phyloP scores from a whole-genome alignment of 2,329 filamentous ascomycete species.

The Ophiostoma novo-ulmi region DNA sequence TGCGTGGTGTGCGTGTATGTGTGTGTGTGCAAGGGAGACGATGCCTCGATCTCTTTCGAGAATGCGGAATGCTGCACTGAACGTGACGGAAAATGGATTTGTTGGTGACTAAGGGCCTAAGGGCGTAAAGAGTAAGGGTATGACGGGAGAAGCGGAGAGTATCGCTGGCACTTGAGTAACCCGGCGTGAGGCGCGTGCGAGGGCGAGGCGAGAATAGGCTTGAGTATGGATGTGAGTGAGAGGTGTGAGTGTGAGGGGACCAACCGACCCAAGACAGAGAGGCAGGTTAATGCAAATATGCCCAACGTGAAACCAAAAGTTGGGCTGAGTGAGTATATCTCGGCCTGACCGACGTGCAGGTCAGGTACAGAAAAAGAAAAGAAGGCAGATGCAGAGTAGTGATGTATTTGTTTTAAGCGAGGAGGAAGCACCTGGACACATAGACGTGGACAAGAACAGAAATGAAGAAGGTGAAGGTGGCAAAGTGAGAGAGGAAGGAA shows the following conservation, averaged over 20 bases:
- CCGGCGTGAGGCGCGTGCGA: not conserved
- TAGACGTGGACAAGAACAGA: not conserved
- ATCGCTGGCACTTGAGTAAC: slow-evolving; percentile 10
- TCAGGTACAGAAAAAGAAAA: not conserved
- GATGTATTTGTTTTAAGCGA: not conserved
- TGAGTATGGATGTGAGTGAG: not conserved
- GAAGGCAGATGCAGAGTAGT: not conserved
- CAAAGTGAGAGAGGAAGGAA: not conserved
- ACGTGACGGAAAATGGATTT: not conserved
- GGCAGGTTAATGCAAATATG: slow-evolving; percentile 46
- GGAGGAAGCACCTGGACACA: not conserved
- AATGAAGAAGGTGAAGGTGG: not conserved
- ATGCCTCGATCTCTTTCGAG: not conserved
- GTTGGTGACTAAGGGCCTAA: not conserved
- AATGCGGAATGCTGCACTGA: slow-evolving; percentile 2
- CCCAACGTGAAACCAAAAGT: slow-evolving; percentile 40
- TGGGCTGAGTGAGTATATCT: slow-evolving; percentile 8
- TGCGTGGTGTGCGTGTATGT: not conserved
- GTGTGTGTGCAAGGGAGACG: not conserved
- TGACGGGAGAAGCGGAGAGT: not conserved
- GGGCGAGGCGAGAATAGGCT: not conserved
- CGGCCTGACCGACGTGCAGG: slow-evolving; percentile 5
- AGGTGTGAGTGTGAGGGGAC: slow-evolving; percentile 6
- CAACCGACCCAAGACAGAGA: slow-evolving; percentile 3
- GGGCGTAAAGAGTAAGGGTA: not conserved